Evolutionary conservation across 2,329 filamentous ascomycete genomes (phyloP).

Genomic region (Immersiporthe knoxdaviesiana): DNA sequence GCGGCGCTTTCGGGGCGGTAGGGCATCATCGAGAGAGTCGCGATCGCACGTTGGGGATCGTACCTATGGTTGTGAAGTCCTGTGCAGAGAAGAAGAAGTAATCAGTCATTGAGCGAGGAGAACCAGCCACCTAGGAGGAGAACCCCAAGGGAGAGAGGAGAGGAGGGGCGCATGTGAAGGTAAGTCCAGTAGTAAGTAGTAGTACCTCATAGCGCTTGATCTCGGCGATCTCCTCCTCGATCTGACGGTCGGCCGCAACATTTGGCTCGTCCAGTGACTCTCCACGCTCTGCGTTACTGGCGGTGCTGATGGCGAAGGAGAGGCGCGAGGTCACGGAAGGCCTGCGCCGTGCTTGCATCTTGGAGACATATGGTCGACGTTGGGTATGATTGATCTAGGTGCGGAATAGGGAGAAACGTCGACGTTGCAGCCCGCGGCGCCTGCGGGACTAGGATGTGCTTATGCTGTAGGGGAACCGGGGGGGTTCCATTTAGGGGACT

Average conservation of each 20-base stretch:
- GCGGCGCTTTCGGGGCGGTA: slow-evolving; percentile 33
- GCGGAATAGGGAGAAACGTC: not conserved
- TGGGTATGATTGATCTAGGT: slow-evolving; percentile 11
- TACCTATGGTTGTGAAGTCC: slow-evolving; percentile 95
- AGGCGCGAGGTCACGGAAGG: slow-evolving; percentile 67
- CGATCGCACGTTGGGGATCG: slow-evolving; percentile 33
- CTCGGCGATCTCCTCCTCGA: slow-evolving; percentile 93
- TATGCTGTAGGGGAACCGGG: not conserved
- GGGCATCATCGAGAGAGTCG: slow-evolving; percentile 14
- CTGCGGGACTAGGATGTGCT: slow-evolving; percentile 5
- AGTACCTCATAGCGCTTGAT: slow-evolving; percentile 91
- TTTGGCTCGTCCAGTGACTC: slow-evolving; percentile 54
- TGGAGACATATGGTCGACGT: slow-evolving; percentile 25
- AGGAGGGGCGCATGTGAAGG: slow-evolving; percentile 14
- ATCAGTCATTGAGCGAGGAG: slow-evolving; percentile 17
- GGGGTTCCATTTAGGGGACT: not conserved
- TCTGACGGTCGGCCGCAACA: slow-evolving; percentile 65
- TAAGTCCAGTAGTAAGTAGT: not conserved
- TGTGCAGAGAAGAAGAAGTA: slow-evolving; percentile 35
- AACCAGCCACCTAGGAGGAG: not conserved
- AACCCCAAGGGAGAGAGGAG: too few species aligned
- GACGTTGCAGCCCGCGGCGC: slow-evolving; percentile 34
- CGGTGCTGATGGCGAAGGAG: slow-evolving; percentile 67
- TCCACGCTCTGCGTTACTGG: slow-evolving; percentile 57
- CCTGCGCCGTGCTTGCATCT: slow-evolving; percentile 43